These are phyloP conservation scores for Dactylellina parvicollis DNA, from an alignment of 2,329 filamentous ascomycete genomes.

Conservation along the genomic window DNA sequence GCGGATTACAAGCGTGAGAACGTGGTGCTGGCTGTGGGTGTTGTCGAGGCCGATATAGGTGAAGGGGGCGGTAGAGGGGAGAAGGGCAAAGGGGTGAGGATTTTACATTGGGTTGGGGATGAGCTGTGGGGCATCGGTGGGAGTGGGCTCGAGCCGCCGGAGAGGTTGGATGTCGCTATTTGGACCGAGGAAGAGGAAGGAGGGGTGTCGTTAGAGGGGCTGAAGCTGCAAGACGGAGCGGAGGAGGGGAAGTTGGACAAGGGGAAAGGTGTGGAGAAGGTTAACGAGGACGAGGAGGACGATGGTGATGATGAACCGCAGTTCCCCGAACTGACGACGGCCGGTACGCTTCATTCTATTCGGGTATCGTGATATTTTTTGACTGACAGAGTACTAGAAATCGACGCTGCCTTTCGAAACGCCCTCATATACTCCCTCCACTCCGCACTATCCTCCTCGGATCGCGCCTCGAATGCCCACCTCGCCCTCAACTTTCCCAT, in stretches of 20 bases:
- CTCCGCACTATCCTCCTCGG: conserved; percentile 66
- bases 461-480: conserved; percentile 57
- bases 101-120: conserved; percentile 74
- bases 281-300: conserved; percentile 23
- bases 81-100: conserved; percentile 73
- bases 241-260: conserved; percentile 60
- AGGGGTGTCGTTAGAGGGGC: conserved; percentile 52
- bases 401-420: conserved; percentile 72
- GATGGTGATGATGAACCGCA: conserved; percentile 33
- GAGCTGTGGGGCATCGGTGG: conserved; percentile 72
- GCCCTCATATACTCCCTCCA: conserved; percentile 73
- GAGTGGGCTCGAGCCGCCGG: conserved; percentile 62
- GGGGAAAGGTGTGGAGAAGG: conserved; percentile 38
- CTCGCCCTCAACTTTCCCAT: conserved; percentile 69
- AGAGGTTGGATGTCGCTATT: conserved; percentile 66
- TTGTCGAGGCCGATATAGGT: conserved; percentile 72
- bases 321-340: conserved; percentile 66
- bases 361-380: conserved; percentile 2
- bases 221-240: conserved; percentile 66
- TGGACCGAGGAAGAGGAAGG: conserved; percentile 56
- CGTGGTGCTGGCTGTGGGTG: conserved; percentile 72
- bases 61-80: conserved; percentile 66
- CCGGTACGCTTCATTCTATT: conserved; percentile 62
- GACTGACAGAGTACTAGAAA: conserved; percentile 66
- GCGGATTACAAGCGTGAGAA: conserved; percentile 69